Evolutionary conservation across 192 early-diverging fungal genomes (phyloP).

Genomic region (Mortierella claussenii): DNA sequence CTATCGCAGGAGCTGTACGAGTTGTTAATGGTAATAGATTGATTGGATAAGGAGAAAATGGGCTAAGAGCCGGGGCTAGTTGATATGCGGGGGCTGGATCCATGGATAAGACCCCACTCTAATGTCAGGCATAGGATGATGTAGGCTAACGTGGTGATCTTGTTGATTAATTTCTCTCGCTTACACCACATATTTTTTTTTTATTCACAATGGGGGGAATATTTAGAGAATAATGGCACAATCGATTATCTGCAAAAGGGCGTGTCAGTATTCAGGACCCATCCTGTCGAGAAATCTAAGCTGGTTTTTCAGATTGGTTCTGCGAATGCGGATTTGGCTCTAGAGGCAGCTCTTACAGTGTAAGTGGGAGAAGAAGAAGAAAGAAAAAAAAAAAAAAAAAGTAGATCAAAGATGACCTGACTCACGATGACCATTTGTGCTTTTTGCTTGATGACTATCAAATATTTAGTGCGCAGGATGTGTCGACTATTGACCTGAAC

Average conservation of each 20-base stretch:
- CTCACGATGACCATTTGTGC: conserved; percentile 14
- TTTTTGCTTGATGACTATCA: not conserved
- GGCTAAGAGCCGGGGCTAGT: not conserved
- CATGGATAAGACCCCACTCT: not conserved
- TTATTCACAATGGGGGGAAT: not conserved
- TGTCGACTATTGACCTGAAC: conserved; percentile 93
- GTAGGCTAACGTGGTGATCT: not conserved
- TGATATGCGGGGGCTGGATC: too few species aligned
- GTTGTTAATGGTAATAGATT: conserved; percentile 72
- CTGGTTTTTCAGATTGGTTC: conserved; percentile 96
- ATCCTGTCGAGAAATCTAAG: conserved; percentile 75
- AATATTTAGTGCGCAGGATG: conserved; percentile 76
- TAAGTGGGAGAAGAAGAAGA: conserved; percentile 49
- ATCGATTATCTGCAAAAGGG: conserved; percentile 78
- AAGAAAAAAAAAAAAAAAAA: not conserved
- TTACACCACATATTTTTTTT: conserved; percentile 7
- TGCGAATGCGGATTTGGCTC: conserved; percentile 83
- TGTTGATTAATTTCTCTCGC: not conserved
- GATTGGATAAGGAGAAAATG: not conserved
- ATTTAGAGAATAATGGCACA: conserved; percentile 68
- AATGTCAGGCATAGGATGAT: not conserved
- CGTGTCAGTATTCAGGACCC: conserved; percentile 76
- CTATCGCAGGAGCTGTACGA: conserved; percentile 79
- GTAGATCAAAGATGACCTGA: too few species aligned
- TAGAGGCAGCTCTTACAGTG: conserved; percentile 86